phyloP scores from a whole-genome alignment of 306 rosid genomes.

The Medicago ruthenica region DNA sequence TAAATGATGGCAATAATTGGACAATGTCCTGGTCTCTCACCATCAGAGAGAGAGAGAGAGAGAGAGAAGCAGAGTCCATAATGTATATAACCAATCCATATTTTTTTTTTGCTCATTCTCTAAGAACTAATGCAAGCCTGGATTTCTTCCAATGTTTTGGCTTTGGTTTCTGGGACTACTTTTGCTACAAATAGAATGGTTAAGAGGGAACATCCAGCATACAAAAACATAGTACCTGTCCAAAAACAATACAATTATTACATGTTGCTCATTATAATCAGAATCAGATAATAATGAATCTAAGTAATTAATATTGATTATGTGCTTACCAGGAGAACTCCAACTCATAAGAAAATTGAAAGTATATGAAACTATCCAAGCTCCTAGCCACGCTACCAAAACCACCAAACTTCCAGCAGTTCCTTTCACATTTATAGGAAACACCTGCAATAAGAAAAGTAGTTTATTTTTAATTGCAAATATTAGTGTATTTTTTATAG shows the following conservation, averaged over 20 bases:
- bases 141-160: conserved; percentile 89
- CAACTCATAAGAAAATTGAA: conserved; percentile 81
- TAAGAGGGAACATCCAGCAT: conserved; percentile 66
- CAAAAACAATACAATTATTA: conserved; percentile 22
- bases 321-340: conserved; percentile 70
- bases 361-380: conserved; percentile 83
- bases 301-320: background rate
- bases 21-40: background rate
- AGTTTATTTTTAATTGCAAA: background rate
- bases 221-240: conserved; percentile 69
- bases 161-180: conserved; percentile 91
- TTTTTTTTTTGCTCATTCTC: background rate
- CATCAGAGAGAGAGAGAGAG: too few relatives aligned
- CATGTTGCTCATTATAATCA: background rate
- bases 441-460: conserved; percentile 57
- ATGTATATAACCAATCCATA: too few relatives aligned
- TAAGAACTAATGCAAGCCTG: conserved; percentile 67
- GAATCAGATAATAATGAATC: background rate
- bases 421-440: conserved; percentile 86
- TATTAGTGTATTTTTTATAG: background rate
- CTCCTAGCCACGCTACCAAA: conserved; percentile 78
- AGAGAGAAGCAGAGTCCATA: too few relatives aligned
- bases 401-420: conserved; percentile 81
- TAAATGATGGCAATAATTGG: background rate
- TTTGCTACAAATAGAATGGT: conserved; percentile 74